These are phyloP conservation scores for Gossypium davidsonii DNA, from an alignment of 441 rosid genomes.

Conservation along the genomic window DNA sequence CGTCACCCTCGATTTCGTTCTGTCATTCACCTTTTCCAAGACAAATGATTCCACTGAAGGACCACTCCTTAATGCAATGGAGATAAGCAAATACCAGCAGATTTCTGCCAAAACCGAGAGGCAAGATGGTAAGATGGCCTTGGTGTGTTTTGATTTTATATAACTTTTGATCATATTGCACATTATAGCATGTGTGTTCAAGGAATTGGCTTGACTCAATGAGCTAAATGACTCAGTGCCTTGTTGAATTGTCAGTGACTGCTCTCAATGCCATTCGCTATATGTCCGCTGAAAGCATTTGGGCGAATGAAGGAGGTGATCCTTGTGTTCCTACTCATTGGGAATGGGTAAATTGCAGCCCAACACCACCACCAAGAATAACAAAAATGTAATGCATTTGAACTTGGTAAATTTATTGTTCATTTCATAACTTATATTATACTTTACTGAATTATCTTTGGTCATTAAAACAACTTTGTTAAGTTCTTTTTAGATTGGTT, in stretches of 20 bases:
- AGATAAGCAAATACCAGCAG: conserved; percentile 74
- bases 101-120: conserved; percentile 53
- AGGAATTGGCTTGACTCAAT: not conserved
- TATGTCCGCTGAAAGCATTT: conserved; percentile 42
- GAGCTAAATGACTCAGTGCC: conserved; percentile 9
- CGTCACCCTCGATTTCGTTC: conserved; percentile 60
- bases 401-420: not conserved
- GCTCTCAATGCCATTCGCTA: conserved; percentile 49
- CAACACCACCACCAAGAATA: conserved; percentile 70
- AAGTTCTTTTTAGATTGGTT: not conserved
- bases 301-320: conserved; percentile 74
- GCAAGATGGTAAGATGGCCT: conserved; percentile 51
- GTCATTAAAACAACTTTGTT: not conserved
- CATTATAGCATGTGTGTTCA: not conserved
- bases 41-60: conserved; percentile 78
- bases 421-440: not conserved
- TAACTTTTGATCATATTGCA: not conserved
- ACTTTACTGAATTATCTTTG: not conserved
- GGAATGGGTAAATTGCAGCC: conserved; percentile 79
- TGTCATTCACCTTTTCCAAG: conserved; percentile 65
- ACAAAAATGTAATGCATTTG: conserved; percentile 63
- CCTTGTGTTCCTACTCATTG: conserved; percentile 80
- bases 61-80: conserved; percentile 83
- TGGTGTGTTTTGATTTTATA: not conserved
- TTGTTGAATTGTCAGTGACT: conserved; percentile 38